Base-by-base conservation (phyloP, 768 basidiomycete species). In the Rhodosporidiobolus odoratus region DNA sequence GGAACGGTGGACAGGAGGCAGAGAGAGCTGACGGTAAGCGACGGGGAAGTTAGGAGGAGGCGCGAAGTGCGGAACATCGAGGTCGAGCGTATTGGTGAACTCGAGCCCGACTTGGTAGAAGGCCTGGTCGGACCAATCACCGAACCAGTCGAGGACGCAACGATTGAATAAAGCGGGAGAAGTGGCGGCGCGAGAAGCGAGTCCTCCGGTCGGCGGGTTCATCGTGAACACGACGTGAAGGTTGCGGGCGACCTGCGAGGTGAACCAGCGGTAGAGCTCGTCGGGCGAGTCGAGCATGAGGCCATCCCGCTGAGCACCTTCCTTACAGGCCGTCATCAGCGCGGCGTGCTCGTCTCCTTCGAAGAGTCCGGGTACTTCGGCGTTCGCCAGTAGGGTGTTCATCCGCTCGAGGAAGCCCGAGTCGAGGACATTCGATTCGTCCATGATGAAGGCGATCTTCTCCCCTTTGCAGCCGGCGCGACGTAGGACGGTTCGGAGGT, bases 301-400 rank as follows among this genome's bases (percentile, higher is more conserved):
- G 17, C 96, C 96, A 74, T 99, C 96, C 21, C 96, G 87, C 78
- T 97, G 94, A n/a, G 96, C 96, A 9, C 96, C 96, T 81, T 98
- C 96, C 79, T 96, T 97, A 82, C 96, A 98, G 2, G 96, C 93
- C 8, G 96, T 98, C 94, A 98, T 98, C 66, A 99, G 83, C 60
- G 94, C 91, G 27, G 95, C 88, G 79, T 97, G 89, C 78, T 99
- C 96, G 76, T 99, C 96, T n/a, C 96, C 96, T 80, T 99, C 96
- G 79, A 99, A 99, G n/a, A 99, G 84, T 80, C 96, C 96, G 0
- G 96, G 96, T n/a, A 99, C 94, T 80, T 99, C 96, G n/a, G 96
- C 96, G 76, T 99, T 99, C 48, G 96, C 96, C 23, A 99, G 85
- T 21, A 99, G 86, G 0, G 96, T 99, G 80, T 99, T 99, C 95